Conservation (phyloP, 192 early-diverging fungal species). For the Coemansia sp. region DNA sequence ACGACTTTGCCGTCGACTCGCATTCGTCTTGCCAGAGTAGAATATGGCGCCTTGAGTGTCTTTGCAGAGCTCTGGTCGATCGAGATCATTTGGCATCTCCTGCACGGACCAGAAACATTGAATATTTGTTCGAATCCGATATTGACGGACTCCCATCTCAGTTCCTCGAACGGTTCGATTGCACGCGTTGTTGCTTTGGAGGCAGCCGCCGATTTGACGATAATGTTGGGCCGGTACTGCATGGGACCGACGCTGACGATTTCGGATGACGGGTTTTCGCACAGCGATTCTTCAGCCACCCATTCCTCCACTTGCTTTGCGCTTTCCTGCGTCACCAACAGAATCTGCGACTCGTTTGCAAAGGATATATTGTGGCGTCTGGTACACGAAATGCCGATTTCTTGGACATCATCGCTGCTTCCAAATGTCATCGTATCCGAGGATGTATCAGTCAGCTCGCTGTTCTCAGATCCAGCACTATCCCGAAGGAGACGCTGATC, state of each 20-base stretch:
- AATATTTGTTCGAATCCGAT: constrained; percentile 8
- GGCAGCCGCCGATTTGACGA: constrained; percentile 47
- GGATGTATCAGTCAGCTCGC: constrained; percentile 1
- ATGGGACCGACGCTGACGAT: constrained; percentile 23
- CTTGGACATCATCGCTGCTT: background rate
- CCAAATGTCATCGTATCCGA: background rate
- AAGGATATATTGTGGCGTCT: constrained; percentile 49
- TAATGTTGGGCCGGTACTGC: constrained; percentile 73
- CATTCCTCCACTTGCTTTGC: constrained; percentile 57
- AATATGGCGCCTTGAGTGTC: constrained; percentile 64
- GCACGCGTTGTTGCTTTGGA: constrained; percentile 7
- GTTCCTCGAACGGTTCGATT: constrained; percentile 66
- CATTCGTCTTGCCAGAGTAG: constrained; percentile 51
- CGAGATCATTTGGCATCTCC: constrained; percentile 75
- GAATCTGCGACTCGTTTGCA: constrained; percentile 72
- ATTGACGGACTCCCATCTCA: constrained; percentile 53
- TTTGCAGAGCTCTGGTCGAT: constrained; percentile 65
- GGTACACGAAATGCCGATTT: background rate
- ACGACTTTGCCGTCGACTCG: constrained; percentile 47
- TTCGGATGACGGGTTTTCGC: background rate
- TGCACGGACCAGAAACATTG: constrained; percentile 60
- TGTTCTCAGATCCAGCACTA: background rate
- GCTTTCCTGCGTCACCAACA: constrained; percentile 64
- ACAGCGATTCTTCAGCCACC: constrained; percentile 42
- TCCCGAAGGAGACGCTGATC: constrained; percentile 29